A percentile compares a stretch with the other conserved stretches of the same genome.
Conservation (phyloP, 495 filamentous ascomycete genomes). For the Chaetomium tenue region DNA sequence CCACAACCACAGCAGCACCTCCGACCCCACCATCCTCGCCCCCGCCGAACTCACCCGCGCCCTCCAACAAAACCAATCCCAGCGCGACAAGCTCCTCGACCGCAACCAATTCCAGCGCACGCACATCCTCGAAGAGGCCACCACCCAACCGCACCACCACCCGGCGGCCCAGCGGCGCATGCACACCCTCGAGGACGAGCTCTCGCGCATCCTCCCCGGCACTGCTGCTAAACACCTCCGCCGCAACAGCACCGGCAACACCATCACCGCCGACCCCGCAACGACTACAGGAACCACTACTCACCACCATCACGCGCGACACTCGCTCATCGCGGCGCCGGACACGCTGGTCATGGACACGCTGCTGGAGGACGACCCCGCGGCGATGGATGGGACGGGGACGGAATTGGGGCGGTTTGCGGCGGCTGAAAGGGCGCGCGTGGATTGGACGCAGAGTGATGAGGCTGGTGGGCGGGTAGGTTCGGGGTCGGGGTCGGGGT, state of each 20-base stretch:
- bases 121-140: slow-evolving; percentile 32
- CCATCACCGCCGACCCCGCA: slow-evolving; percentile 21
- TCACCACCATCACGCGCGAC: background rate
- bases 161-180: background rate
- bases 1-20: background rate
- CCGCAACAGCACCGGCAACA: slow-evolving; percentile 32
- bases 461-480: slow-evolving; percentile 26
- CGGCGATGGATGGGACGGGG: background rate
- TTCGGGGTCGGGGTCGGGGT: too few relatives aligned
- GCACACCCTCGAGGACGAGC: slow-evolving; percentile 30
- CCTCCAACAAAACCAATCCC: slow-evolving; percentile 22
- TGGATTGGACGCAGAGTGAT: slow-evolving; percentile 51
- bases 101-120: slow-evolving; percentile 40
- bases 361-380: slow-evolving; percentile 6
- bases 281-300: background rate
- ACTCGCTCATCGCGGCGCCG: slow-evolving; percentile 17
- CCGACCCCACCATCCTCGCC: background rate
- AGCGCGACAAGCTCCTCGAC: slow-evolving; percentile 30
- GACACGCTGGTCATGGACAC: slow-evolving; percentile 9
- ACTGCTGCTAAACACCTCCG: slow-evolving; percentile 3
- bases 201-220: slow-evolving; percentile 17
- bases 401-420: background rate
- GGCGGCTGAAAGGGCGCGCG: slow-evolving; percentile 32
- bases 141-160: slow-evolving; percentile 27
- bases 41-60: slow-evolving; percentile 23